Evolutionary conservation across 1,284 basidiomycete species (phyloP).

Genomic region (Ceratobasidium sp.): DNA sequence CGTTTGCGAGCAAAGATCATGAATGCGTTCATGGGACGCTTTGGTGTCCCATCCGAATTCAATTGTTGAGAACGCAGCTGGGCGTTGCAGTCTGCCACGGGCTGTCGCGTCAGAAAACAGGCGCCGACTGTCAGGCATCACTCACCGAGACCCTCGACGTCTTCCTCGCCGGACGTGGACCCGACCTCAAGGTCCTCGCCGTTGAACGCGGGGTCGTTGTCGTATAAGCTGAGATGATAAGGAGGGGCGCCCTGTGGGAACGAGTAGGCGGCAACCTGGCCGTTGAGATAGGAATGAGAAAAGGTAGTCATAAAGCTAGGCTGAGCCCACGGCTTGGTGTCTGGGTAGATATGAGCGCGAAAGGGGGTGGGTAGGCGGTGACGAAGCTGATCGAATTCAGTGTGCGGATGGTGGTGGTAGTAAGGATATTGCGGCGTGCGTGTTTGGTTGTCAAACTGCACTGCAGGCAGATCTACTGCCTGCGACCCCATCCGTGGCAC

Average conservation of each 20-base stretch:
- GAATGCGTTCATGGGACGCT: constrained; percentile 91
- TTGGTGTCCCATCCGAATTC: constrained; percentile 85
- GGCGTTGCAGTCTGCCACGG: constrained; percentile 36
- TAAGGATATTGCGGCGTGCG: constrained; percentile 33
- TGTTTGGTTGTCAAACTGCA: not conserved
- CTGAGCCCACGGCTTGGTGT: constrained; percentile 5
- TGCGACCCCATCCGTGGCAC: constrained; percentile 26
- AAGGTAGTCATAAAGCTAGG: constrained; percentile 10
- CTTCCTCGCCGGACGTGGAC: constrained; percentile 35
- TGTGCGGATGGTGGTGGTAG: not conserved
- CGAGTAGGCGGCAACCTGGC: constrained; percentile 37
- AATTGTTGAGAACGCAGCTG: constrained; percentile 67
- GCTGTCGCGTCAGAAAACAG: not conserved
- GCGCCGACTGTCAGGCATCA: not conserved
- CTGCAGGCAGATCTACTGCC: constrained; percentile 14
- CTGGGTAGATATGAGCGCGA: not conserved
- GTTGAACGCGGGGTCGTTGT: constrained; percentile 8
- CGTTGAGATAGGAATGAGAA: constrained; percentile 22
- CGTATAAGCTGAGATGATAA: constrained; percentile 4
- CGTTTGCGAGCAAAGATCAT: constrained; percentile 82
- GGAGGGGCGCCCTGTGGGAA: constrained; percentile 35
- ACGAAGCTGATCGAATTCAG: constrained; percentile 40
- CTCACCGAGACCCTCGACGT: constrained; percentile 28
- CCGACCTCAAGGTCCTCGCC: constrained; percentile 30
- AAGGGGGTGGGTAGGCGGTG: constrained; percentile 25